A percentile compares a stretch with the other conserved stretches of the same genome.
These are phyloP conservation scores for Ustilago vetiveriae DNA, from an alignment of 1,284 basidiomycete species.

Conservation along the genomic window DNA sequence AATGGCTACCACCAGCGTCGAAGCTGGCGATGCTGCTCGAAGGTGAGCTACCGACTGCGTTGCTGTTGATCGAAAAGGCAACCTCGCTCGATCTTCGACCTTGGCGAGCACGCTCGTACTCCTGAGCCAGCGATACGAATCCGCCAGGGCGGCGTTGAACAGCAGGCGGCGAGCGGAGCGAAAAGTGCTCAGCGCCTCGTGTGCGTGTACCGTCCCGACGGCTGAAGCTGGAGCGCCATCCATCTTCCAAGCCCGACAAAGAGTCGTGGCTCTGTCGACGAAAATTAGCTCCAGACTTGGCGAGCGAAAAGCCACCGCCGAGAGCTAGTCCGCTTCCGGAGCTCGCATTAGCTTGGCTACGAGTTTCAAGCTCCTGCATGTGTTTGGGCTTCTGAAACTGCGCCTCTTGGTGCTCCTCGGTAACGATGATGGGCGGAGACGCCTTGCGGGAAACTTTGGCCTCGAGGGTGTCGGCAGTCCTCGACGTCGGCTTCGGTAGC, in stretches of 20 bases:
- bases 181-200: slow-evolving; percentile 11
- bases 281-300: slow-evolving; percentile 43
- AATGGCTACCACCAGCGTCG: slow-evolving; percentile 8
- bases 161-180: slow-evolving; percentile 27
- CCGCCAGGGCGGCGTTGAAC: slow-evolving; percentile 44
- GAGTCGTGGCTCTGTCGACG: slow-evolving; percentile 25
- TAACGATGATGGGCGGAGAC: neutral
- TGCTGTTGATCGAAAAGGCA: slow-evolving; percentile 34
- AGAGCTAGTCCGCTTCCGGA: slow-evolving; percentile 33
- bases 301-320: slow-evolving; percentile 46
- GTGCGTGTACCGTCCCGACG: slow-evolving; percentile 10
- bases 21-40: slow-evolving; percentile 34
- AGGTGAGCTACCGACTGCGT: slow-evolving; percentile 33
- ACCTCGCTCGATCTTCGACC: slow-evolving; percentile 24
- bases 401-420: slow-evolving; percentile 5
- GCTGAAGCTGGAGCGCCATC: slow-evolving; percentile 18
- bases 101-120: slow-evolving; percentile 34
- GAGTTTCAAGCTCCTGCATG: slow-evolving; percentile 33
- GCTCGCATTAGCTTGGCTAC: neutral
- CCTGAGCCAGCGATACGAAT: slow-evolving; percentile 44
- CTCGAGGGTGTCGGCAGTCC: slow-evolving; percentile 16
- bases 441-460: slow-evolving; percentile 24
- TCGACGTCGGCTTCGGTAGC: slow-evolving; percentile 25
- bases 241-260: neutral
- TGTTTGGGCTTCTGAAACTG: slow-evolving; percentile 29